Base-by-base conservation (phyloP, 345 rosid genomes). In the Firmiana major region DNA sequence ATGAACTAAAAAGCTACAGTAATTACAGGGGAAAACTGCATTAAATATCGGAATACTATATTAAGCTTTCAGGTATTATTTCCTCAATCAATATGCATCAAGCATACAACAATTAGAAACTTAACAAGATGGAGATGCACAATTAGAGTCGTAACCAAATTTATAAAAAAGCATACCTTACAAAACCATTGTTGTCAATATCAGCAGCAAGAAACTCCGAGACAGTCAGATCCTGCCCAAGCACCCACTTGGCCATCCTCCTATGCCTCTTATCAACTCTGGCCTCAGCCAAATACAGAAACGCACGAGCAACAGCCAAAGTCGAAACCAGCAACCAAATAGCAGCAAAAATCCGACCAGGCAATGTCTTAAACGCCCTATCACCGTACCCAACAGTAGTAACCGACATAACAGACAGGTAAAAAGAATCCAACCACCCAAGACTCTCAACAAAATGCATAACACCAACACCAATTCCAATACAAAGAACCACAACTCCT, bases 351-450 rank as follows among this genome's bases (percentile, higher is more conserved):
- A 93, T 77, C 49, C 97, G 86, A 70, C 99, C 98, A 0, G 80
- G 28, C 92, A 93, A 0, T 0, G 98, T 90, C 71, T 59, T 73
- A 83, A 91, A 93, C 7, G 98, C 97, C 79, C 83, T 78, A 72
- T 96, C 98, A 2, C 97, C 97, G 55, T 91, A 96, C 17, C 99
- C 99, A 68, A 96, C 97, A 0, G 97, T 95, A 3, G 99, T 92
- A 51, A 95, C 98, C 0, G 98, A 95, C 99, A 95, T 95, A 80
- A 93, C 97, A 6, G 97, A 96, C 21, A 96, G 87, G 79, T 96
- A 96, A 74, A 93, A 79, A 1, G 98, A 87, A 84, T 96, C 98
- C 74, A 96, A 79, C 99, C 97, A 96, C 4, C 78, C 91, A 22
- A 93, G 88, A 3, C 55, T 51, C 88, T 96, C 98, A 9, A 92